phyloP scores from a whole-genome alignment of 2,329 filamentous ascomycete species.

The Neospermospora avenae region DNA sequence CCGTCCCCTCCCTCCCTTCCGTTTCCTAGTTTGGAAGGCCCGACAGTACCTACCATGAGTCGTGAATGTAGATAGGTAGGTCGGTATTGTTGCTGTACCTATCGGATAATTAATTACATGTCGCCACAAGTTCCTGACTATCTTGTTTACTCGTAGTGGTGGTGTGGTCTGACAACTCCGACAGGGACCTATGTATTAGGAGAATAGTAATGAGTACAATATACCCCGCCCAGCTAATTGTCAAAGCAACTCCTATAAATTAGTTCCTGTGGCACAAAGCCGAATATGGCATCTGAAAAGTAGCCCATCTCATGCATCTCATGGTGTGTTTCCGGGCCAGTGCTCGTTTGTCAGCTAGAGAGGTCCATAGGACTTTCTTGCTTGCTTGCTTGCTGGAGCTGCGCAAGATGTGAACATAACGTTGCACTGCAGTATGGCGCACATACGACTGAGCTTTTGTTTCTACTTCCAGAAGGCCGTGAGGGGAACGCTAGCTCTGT shows the following conservation, averaged over 20 bases:
- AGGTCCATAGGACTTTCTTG: neutral
- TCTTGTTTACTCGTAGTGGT: no score
- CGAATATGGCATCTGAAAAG: neutral
- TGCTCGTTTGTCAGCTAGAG: slow-evolving; percentile 2
- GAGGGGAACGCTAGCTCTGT: neutral
- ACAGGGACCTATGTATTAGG: no score
- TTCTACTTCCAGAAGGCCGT: neutral
- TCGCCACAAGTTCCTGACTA: neutral
- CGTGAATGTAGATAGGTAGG: neutral
- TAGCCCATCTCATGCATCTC: neutral
- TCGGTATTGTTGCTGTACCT: neutral
- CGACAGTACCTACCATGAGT: neutral
- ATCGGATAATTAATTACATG: neutral
- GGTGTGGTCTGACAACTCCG: no score
- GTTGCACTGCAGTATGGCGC: slow-evolving; percentile 2
- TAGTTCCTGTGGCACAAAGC: neutral
- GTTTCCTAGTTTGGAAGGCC: neutral
- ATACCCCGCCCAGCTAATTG: neutral
- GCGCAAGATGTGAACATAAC: neutral
- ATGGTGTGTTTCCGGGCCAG: neutral
- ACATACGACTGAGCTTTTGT: neutral
- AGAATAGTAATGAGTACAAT: neutral
- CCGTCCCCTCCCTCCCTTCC: neutral
- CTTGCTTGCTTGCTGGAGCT: neutral
- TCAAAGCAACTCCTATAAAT: neutral